These are phyloP conservation scores for Syzygium syzygioides DNA, from an alignment of 441 rosid species.

Conservation along the genomic window DNA sequence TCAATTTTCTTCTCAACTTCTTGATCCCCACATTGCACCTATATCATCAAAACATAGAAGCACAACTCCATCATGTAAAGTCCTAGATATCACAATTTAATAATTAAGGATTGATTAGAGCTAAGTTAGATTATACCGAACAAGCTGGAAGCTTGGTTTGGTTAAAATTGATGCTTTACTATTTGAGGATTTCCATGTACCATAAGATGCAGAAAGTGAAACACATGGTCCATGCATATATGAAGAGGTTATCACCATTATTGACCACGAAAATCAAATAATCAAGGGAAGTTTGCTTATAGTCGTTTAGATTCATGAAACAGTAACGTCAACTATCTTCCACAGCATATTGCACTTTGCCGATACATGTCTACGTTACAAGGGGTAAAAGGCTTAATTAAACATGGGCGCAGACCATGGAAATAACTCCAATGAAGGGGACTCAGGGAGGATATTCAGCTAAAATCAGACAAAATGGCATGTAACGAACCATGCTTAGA, in stretches of 20 bases:
- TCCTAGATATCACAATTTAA: not conserved
- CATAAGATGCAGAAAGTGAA: not conserved
- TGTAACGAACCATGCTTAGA: not conserved
- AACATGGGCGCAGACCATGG: not conserved
- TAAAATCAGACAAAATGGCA: not conserved
- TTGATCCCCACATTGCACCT: constrained; percentile 88
- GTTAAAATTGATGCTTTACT: not conserved
- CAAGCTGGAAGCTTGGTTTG: not conserved
- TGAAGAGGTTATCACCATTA: not conserved
- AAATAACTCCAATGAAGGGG: not conserved
- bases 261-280: not conserved
- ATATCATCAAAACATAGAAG: not conserved
- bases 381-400: not conserved
- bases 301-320: not conserved
- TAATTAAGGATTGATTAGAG: not conserved
- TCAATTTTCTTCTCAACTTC: constrained; percentile 91
- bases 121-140: not conserved
- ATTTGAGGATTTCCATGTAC: not conserved
- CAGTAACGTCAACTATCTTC: not conserved
- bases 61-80: not conserved
- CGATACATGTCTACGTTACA: not conserved
- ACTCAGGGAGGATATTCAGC: not conserved
- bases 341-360: not conserved
- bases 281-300: not conserved
- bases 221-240: not conserved